phyloP scores from a whole-genome alignment of 2,329 filamentous ascomycete genomes.

The Aspergillus calidoustus region DNA sequence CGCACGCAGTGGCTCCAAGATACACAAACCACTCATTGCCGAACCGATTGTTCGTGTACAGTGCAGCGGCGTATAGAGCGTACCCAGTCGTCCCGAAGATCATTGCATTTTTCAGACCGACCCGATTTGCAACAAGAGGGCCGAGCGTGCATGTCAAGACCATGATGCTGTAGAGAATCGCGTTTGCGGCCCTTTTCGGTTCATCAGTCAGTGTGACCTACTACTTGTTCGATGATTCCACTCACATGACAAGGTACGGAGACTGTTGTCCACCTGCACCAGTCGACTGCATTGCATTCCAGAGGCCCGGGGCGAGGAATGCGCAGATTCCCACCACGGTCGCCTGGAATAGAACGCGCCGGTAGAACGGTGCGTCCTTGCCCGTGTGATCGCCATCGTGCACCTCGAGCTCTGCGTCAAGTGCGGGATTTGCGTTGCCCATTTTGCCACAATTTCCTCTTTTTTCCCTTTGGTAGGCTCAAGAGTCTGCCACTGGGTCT shows the following conservation, averaged over 20 bases:
- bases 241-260: conserved; percentile 5
- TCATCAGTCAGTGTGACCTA: no score
- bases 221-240: background rate
- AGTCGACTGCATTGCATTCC: background rate
- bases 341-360: background rate
- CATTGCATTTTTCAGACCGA: background rate
- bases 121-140: background rate
- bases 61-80: background rate
- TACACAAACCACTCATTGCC: conserved; percentile 4
- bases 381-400: background rate
- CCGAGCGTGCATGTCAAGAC: background rate
- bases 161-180: background rate
- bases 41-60: conserved; percentile 8
- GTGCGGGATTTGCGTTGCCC: background rate
- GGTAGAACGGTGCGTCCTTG: background rate
- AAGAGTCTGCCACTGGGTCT: no score
- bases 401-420: background rate
- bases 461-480: no score
- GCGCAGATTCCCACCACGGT: background rate
- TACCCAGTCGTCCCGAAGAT: conserved; percentile 1
- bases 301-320: conserved; percentile 2
- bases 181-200: background rate
- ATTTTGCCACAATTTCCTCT: background rate
- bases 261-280: conserved; percentile 7
- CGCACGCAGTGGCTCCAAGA: conserved; percentile 1